Evolutionary conservation across 1,139 yeast genomes (phyloP).

Genomic region (Geotrichum fermentans): DNA sequence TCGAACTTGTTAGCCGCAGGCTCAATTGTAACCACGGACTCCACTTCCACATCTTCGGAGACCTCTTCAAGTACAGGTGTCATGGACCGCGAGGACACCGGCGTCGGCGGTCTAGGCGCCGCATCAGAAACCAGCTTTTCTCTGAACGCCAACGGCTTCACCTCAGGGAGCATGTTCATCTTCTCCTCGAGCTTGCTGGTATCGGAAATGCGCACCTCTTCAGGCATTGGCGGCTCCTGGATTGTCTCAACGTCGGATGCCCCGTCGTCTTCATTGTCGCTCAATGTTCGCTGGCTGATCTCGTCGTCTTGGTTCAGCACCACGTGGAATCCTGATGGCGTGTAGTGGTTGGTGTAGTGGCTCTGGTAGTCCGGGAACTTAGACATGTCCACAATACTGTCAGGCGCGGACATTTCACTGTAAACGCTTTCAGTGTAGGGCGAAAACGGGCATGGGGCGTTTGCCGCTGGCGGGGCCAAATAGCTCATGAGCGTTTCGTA

Average conservation of each 20-base stretch:
- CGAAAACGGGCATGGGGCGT: slow-evolving; percentile 1
- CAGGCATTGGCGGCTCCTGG: background rate
- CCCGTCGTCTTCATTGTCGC: background rate
- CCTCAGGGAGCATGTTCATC: slow-evolving; percentile 9
- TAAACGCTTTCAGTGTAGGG: slow-evolving; percentile 15
- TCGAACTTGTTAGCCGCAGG: background rate
- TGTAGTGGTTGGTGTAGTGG: slow-evolving; percentile 14
- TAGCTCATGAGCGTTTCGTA: slow-evolving; percentile 16
- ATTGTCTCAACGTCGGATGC: slow-evolving; percentile 7
- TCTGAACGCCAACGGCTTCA: slow-evolving; percentile 7
- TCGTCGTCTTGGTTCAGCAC: slow-evolving; percentile 10
- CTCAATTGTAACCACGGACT: background rate
- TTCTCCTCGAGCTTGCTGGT: slow-evolving; percentile 6
- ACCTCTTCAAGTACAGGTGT: background rate
- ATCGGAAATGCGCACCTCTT: background rate
- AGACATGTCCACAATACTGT: slow-evolving; percentile 15
- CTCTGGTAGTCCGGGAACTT: slow-evolving; percentile 17
- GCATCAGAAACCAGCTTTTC: background rate
- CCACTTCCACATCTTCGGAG: background rate
- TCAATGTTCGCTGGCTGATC: background rate
- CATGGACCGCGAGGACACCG: background rate
- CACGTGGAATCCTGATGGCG: slow-evolving; percentile 17
- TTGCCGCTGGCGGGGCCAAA: slow-evolving; percentile 2
- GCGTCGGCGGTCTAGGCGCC: background rate
- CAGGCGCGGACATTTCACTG: slow-evolving; percentile 7